Base-by-base conservation (phyloP, 1,284 basidiomycete genomes). In the Apiotrichum porosum region DNA sequence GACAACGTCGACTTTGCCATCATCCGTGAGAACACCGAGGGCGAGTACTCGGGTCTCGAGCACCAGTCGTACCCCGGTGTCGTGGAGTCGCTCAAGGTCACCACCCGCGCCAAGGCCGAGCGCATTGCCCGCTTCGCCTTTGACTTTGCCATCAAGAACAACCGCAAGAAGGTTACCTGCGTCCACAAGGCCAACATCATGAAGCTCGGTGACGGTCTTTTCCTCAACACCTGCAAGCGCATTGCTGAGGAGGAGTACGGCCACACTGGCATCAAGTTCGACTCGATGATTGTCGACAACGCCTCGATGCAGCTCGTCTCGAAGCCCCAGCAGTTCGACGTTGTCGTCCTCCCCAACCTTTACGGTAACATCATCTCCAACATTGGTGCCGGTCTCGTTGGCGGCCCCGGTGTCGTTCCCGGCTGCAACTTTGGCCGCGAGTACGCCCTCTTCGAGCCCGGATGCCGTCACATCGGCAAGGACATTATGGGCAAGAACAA, bases 161-260 rank as follows among this genome's bases (percentile, higher is more conserved):
- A 88, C 76, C 85, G 94, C 76, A 97, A 94, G 89, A 97, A 94
- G 86, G 95, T 99, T 63, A 98, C 95, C 48, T 97, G 93, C 72
- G 93, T 99, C 42, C 95, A 99, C 85, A 99, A 99, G 79, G 95
- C 95, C 69, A 98, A 98, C 81, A 98, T 99, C 80, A 98, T 98
- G 95, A 98, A 98, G 78, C 84, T 98, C 64, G 94, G 93, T 73
- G 95, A 98, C 71, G 95, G 95, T 77, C 84, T 99, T 41, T 99
- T 98, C 84, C 82, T 99, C 65, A 95, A 94, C 78, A 97, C 94
- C 24, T 99, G 97, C 85, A 88, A 92, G 65, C 81, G 83, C 56
- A 83, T 99, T 52, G 95, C 93, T 32, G 89, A 98, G 75, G 52
- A 90, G 68, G 79, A 80, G 69, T 99, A 98, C 83, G 88, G 85